Percentiles rank a stretch among this genome's conserved stretches.
Evolutionary conservation across 441 rosid genomes (phyloP).

Genomic region (Gossypium davidsonii): DNA sequence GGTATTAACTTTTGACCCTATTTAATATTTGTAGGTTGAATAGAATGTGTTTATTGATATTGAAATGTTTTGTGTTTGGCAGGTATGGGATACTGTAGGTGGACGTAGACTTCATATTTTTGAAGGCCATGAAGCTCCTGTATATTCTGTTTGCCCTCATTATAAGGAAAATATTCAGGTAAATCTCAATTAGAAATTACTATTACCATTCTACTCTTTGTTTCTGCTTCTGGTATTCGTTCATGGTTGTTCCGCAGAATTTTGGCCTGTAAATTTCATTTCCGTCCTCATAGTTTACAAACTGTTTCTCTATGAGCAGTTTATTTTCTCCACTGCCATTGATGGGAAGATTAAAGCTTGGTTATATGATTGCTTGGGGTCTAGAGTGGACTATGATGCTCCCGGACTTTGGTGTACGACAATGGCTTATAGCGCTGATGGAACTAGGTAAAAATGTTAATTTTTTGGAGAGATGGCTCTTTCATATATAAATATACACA

Average conservation of each 20-base stretch:
- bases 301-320: constrained; percentile 39
- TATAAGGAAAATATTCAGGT: constrained; percentile 75
- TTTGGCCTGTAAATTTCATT: neutral
- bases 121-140: constrained; percentile 91
- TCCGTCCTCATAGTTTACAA: constrained; percentile 6
- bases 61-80: constrained; percentile 1
- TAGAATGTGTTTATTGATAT: neutral
- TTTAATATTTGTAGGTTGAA: neutral
- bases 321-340: constrained; percentile 78
- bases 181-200: neutral
- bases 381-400: constrained; percentile 87
- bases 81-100: constrained; percentile 76
- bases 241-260: neutral
- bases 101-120: constrained; percentile 52
- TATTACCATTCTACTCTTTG: neutral
- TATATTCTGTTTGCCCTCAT: constrained; percentile 83
- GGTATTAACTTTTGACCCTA: constrained; percentile 30
- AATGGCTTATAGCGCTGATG: constrained; percentile 80
- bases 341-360: constrained; percentile 94
- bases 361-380: constrained; percentile 75
- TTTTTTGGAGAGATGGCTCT: neutral
- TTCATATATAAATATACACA: neutral
- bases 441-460: constrained; percentile 43
- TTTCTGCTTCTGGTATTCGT: neutral
- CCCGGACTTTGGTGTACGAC: constrained; percentile 78